Conservation (phyloP, 2,329 filamentous ascomycete genomes). For the Aspergillus ochraceoroseus region DNA sequence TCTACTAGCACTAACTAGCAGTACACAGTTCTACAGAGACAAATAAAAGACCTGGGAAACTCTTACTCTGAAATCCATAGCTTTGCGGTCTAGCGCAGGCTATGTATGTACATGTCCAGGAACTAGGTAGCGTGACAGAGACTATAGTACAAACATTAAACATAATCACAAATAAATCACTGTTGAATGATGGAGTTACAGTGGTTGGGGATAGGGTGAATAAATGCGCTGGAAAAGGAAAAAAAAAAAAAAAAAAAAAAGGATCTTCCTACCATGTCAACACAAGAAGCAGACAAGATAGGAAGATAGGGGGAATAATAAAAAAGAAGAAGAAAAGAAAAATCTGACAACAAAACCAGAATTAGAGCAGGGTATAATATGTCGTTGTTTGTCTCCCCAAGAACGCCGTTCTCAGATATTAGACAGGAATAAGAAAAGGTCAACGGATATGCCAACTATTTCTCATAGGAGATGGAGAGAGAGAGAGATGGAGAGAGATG, state of each 20-base stretch:
- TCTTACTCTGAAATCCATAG: slow-evolving; percentile 16
- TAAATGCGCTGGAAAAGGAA: slow-evolving; percentile 13
- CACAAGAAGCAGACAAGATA: slow-evolving; percentile 15
- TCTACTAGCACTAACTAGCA: no score
- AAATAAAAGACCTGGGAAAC: neutral
- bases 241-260: slow-evolving; percentile 17
- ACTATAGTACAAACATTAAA: slow-evolving; percentile 18
- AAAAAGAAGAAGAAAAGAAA: no score
- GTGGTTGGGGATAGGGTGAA: neutral
- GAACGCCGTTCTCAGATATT: slow-evolving; percentile 24
- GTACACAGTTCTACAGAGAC: no score
- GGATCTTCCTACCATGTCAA: slow-evolving; percentile 17
- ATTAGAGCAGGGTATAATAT: slow-evolving; percentile 35
- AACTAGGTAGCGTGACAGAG: slow-evolving; percentile 10
- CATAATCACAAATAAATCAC: slow-evolving; percentile 12
- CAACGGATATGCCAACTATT: slow-evolving; percentile 11
- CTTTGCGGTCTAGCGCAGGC: slow-evolving; percentile 22
- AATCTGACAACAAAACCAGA: slow-evolving; percentile 26
- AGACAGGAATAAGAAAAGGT: slow-evolving; percentile 21
- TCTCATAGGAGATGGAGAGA: no score
- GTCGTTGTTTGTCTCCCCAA: slow-evolving; percentile 28
- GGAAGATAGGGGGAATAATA: slow-evolving; percentile 13
- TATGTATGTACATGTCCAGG: slow-evolving; percentile 28
- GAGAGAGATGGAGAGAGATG: no score
- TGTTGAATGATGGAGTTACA: slow-evolving; percentile 6